Conservation (phyloP, 1,139 yeast genomes). For the Sugiyamaella xylanicola region DNA sequence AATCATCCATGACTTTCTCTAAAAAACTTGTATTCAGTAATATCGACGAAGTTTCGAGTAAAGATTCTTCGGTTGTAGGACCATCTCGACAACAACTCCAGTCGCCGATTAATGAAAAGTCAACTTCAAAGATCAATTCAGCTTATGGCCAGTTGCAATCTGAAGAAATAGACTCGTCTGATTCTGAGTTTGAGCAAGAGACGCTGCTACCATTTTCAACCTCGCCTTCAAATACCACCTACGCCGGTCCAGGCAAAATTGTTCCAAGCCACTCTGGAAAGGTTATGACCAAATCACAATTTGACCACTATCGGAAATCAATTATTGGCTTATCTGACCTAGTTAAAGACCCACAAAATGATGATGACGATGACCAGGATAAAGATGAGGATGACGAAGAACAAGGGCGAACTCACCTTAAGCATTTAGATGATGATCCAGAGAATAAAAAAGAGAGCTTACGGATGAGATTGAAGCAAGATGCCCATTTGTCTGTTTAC, state of each 20-base stretch:
- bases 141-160: conserved; percentile 5
- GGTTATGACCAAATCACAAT: conserved; percentile 43
- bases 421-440: conserved; percentile 34
- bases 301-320: conserved; percentile 41
- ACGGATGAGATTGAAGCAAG: conserved; percentile 44
- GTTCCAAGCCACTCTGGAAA: conserved; percentile 10
- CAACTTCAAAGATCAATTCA: conserved; percentile 1
- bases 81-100: conserved; percentile 2
- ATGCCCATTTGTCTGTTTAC: conserved; percentile 46
- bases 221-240: conserved; percentile 6
- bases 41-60: conserved; percentile 17
- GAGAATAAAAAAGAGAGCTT: conserved; percentile 35
- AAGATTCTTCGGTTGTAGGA: conserved; percentile 5
- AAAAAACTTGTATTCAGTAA: conserved; percentile 30
- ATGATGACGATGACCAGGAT: conserved; percentile 23
- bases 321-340: conserved; percentile 26
- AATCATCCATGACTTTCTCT: conserved; percentile 32
- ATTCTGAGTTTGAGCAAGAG: conserved; percentile 31
- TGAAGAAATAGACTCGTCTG: conserved; percentile 14
- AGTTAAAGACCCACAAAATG: conserved; percentile 23
- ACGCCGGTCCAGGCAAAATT: neutral
- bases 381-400: conserved; percentile 28
- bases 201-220: conserved; percentile 29
- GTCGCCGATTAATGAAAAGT: conserved; percentile 7
- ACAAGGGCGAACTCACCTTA: conserved; percentile 19